phyloP scores from a whole-genome alignment of 805 yeast species.

The Myxozyma lipomycoides region DNA sequence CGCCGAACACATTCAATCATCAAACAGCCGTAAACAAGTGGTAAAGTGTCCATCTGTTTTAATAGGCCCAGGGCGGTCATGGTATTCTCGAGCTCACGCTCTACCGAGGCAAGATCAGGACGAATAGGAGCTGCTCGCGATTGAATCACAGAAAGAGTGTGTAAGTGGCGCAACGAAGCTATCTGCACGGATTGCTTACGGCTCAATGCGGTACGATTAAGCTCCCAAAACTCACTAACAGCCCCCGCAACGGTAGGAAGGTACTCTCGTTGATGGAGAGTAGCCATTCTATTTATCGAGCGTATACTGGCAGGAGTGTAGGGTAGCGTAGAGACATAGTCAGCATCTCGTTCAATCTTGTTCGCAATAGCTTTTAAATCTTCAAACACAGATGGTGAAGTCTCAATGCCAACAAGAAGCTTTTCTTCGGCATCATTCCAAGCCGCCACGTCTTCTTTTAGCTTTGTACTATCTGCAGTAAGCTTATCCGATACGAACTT shows the following conservation, averaged over 20 bases:
- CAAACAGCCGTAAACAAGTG: constrained; percentile 39
- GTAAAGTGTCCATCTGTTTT: constrained; percentile 38
- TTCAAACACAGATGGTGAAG: constrained; percentile 27
- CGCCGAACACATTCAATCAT: constrained; percentile 38
- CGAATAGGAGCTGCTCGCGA: constrained; percentile 31
- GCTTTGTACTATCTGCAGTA: constrained; percentile 14
- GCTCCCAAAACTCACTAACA: constrained; percentile 27
- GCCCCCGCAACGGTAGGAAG: constrained; percentile 31
- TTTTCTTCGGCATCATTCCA: constrained; percentile 13
- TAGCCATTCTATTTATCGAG: constrained; percentile 25
- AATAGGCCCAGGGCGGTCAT: constrained; percentile 35
- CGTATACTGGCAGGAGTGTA: constrained; percentile 26
- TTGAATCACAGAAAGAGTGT: constrained; percentile 31
- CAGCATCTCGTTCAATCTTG: constrained; percentile 31
- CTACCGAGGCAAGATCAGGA: constrained; percentile 31
- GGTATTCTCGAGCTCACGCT: constrained; percentile 28
- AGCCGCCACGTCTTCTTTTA: constrained; percentile 16
- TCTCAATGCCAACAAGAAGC: constrained; percentile 1
- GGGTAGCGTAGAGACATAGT: constrained; percentile 27
- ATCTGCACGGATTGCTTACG: constrained; percentile 22
- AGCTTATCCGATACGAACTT: constrained; percentile 28
- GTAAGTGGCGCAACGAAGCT: constrained; percentile 19
- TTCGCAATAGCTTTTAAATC: constrained; percentile 31
- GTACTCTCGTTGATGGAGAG: constrained; percentile 34
- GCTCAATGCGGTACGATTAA: constrained; percentile 22